phyloP scores from a whole-genome alignment of 2,329 filamentous ascomycete species.

The Neofusicoccum ribis region DNA sequence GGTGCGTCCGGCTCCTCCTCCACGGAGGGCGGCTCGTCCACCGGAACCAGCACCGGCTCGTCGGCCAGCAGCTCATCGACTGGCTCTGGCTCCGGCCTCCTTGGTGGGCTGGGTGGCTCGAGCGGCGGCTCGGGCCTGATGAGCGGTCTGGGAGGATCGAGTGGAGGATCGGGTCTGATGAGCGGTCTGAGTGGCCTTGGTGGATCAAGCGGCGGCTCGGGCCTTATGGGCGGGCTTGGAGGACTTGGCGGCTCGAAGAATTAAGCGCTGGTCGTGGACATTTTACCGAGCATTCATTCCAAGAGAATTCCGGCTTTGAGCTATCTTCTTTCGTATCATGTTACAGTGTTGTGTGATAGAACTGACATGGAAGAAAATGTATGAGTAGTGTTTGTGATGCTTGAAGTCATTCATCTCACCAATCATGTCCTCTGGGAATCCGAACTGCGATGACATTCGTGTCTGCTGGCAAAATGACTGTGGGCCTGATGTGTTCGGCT shows the following conservation, averaged over 20 bases:
- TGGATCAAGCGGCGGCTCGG: conserved; percentile 29
- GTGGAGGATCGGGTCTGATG: background rate
- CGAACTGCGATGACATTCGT: too few relatives aligned
- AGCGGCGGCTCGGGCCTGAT: conserved; percentile 52
- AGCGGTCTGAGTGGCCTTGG: background rate
- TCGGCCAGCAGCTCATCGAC: conserved; percentile 63
- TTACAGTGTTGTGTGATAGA: too few relatives aligned
- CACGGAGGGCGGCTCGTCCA: conserved; percentile 45
- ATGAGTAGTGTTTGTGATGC: too few relatives aligned
- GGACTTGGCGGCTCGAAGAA: conserved; percentile 22
- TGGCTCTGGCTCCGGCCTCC: conserved; percentile 58
- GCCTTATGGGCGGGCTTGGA: conserved; percentile 35
- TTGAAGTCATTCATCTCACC: too few relatives aligned
- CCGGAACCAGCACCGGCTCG: conserved; percentile 78
- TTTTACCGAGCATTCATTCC: too few relatives aligned
- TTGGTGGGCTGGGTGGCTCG: conserved; percentile 79
- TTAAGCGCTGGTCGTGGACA: background rate
- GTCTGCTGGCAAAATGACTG: too few relatives aligned
- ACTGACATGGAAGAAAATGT: too few relatives aligned
- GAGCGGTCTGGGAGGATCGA: background rate
- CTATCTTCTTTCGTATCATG: too few relatives aligned
- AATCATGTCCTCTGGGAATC: too few relatives aligned
- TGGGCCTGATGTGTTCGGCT: too few relatives aligned
- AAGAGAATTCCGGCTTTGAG: too few relatives aligned
- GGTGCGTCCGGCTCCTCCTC: background rate